These are phyloP conservation scores for Zygosaccharomyces bailii DNA, from an alignment of 805 yeast genomes.

Conservation along the genomic window DNA sequence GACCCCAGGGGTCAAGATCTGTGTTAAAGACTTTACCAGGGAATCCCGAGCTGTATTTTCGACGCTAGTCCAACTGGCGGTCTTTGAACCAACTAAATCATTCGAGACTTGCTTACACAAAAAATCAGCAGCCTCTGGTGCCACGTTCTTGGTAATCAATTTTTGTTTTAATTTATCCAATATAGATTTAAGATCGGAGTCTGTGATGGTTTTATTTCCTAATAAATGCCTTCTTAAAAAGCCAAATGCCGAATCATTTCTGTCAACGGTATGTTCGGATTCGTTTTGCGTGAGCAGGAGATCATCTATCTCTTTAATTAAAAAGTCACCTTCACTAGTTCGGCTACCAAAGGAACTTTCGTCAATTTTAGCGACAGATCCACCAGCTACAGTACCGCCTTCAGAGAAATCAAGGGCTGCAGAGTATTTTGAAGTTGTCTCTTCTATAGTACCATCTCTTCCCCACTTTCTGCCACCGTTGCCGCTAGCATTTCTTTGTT, in stretches of 20 bases:
- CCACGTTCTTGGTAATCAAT: constrained; percentile 80
- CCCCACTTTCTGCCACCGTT: constrained; percentile 62
- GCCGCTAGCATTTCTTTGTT: constrained; percentile 14
- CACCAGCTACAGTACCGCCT: constrained; percentile 18
- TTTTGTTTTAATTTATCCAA: constrained; percentile 68
- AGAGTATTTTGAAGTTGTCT: constrained; percentile 39
- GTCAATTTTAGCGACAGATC: constrained; percentile 28
- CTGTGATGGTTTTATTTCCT: constrained; percentile 66
- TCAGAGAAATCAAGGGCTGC: constrained; percentile 55
- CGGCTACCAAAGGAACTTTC: constrained; percentile 40
- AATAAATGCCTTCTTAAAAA: constrained; percentile 54
- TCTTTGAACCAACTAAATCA: constrained; percentile 68
- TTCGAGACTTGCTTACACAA: constrained; percentile 67
- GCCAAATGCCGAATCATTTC: constrained; percentile 43
- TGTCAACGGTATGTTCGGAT: constrained; percentile 41
- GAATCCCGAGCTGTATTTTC: constrained; percentile 69
- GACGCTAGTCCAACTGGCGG: constrained; percentile 70
- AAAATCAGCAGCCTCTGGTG: constrained; percentile 79
- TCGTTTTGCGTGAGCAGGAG: constrained; percentile 23
- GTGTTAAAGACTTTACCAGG: constrained; percentile 57
- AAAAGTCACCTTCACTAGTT: constrained; percentile 53
- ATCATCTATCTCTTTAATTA: constrained; percentile 59
- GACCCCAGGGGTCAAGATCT: constrained; percentile 85
- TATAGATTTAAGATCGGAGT: constrained; percentile 62
- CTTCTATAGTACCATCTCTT: constrained; percentile 55